These are phyloP conservation scores for Chrysosporium keratinophilum DNA, from an alignment of 2,329 filamentous ascomycete species.

Conservation along the genomic window DNA sequence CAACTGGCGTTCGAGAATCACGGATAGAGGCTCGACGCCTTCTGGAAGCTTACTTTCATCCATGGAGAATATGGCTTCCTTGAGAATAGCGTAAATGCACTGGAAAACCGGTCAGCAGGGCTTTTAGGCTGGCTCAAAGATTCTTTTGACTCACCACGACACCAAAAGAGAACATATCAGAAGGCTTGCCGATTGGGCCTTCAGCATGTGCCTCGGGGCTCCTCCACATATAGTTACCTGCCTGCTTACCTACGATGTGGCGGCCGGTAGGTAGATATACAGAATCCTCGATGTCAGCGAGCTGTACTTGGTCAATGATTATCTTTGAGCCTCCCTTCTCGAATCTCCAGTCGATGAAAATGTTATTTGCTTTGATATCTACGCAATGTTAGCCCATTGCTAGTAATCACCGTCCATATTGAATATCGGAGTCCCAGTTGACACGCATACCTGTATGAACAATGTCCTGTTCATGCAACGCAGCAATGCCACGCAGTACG, in stretches of 20 bases:
- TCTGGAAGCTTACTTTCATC: slow-evolving; percentile 25
- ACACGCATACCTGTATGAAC: slow-evolving; percentile 24
- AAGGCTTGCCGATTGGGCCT: slow-evolving; percentile 23
- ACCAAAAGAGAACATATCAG: slow-evolving; percentile 31
- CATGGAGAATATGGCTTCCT: slow-evolving; percentile 33
- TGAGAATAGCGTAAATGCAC: slow-evolving; percentile 38
- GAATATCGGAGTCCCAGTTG: not conserved
- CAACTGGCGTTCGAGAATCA: slow-evolving; percentile 39
- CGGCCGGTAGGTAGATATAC: slow-evolving; percentile 13
- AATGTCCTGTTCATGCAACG: slow-evolving; percentile 29
- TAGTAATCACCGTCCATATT: not conserved
- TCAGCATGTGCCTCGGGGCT: slow-evolving; percentile 27
- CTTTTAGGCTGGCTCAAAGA: not conserved
- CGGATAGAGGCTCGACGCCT: slow-evolving; percentile 28
- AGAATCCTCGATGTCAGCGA: slow-evolving; percentile 23
- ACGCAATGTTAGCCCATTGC: not conserved
- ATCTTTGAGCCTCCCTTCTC: slow-evolving; percentile 11
- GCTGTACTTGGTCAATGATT: slow-evolving; percentile 19
- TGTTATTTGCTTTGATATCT: slow-evolving; percentile 31
- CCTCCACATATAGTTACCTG: slow-evolving; percentile 28
- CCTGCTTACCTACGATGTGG: slow-evolving; percentile 17
- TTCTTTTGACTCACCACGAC: slow-evolving; percentile 22
- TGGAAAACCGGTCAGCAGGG: not conserved
- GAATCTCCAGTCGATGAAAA: slow-evolving; percentile 26
- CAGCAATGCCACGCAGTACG: slow-evolving; percentile 30